Evolutionary conservation across 129 eudicot genomes (phyloP).

Genomic region (Cynara cardunculus): DNA sequence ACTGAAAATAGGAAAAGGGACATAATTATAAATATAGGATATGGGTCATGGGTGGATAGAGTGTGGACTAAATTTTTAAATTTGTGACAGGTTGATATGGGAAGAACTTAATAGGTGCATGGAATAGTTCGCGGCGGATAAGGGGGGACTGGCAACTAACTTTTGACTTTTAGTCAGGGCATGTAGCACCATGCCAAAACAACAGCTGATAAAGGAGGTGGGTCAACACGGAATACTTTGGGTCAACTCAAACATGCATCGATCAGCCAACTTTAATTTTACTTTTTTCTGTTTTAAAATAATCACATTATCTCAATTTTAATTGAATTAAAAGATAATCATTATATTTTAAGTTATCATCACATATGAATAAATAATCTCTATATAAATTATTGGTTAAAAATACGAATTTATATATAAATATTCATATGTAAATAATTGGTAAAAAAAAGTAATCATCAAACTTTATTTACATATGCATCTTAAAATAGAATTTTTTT

Average conservation of each 20-base stretch:
- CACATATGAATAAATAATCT: too few relatives aligned
- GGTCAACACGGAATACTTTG: slow-evolving; percentile 4
- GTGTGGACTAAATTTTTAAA: background rate
- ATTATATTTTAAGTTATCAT: too few relatives aligned
- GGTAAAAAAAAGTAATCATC: too few relatives aligned
- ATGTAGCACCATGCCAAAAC: slow-evolving; percentile 11
- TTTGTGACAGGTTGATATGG: slow-evolving; percentile 7
- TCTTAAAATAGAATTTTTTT: too few relatives aligned
- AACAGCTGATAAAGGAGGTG: background rate
- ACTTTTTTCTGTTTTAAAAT: too few relatives aligned
- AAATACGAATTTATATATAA: too few relatives aligned
- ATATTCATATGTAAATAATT: too few relatives aligned
- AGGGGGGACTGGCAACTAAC: background rate
- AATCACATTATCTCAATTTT: too few relatives aligned
- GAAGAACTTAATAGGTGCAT: slow-evolving; percentile 13
- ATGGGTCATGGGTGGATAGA: background rate
- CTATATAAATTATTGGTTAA: too few relatives aligned
- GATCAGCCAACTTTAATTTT: background rate
- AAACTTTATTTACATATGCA: too few relatives aligned
- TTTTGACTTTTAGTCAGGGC: slow-evolving; percentile 5
- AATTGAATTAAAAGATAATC: background rate
- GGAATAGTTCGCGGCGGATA: slow-evolving; percentile 21
- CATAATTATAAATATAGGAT: background rate
- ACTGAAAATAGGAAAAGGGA: background rate
- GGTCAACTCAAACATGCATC: slow-evolving; percentile 24